phyloP scores from a whole-genome alignment of 768 basidiomycete genomes.

The Galerina sulciceps region DNA sequence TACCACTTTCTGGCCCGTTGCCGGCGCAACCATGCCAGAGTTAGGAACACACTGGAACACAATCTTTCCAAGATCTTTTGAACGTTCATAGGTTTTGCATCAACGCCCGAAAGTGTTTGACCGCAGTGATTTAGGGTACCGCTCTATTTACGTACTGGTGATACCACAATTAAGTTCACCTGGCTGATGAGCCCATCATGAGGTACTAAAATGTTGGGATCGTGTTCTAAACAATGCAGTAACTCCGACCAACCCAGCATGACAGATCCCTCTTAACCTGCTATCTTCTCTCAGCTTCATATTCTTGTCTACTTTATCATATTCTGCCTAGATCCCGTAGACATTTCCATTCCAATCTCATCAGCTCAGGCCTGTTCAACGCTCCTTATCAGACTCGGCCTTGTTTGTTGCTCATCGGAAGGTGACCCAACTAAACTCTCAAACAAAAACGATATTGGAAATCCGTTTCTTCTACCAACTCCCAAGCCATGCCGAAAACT shows the following conservation, averaged over 20 bases:
- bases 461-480: not conserved
- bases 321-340: not conserved
- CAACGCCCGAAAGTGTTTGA: not conserved
- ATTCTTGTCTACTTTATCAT: not conserved
- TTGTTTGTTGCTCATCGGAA: not conserved
- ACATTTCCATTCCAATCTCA: no score
- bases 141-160: not conserved
- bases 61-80: not conserved
- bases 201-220: conserved; percentile 8
- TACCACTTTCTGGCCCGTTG: not conserved
- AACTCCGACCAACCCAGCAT: conserved; percentile 16
- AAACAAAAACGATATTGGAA: not conserved
- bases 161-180: not conserved
- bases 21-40: not conserved
- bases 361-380: no score
- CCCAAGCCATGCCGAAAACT: conserved; percentile 67
- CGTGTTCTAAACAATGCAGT: conserved; percentile 5
- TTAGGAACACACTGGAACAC: not conserved
- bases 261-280: conserved; percentile 3
- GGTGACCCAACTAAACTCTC: not conserved
- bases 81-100: not conserved
- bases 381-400: not conserved
- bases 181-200: not conserved
- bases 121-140: not conserved
- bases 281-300: not conserved